Conservation (phyloP, 2,329 filamentous ascomycete genomes). For the Tolypocladium inflatum region DNA sequence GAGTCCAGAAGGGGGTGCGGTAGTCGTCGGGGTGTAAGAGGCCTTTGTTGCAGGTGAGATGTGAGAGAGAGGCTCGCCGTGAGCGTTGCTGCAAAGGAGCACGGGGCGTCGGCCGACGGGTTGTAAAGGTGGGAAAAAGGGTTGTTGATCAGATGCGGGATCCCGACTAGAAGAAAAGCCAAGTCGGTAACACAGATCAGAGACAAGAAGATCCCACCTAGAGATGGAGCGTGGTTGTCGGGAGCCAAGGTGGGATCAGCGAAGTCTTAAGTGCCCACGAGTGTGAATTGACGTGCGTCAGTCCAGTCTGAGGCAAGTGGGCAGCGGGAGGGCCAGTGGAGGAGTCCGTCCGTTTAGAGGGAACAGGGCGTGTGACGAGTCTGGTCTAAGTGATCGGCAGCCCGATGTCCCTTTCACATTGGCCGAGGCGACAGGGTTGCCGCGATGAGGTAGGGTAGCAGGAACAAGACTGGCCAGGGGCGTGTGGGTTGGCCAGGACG, state of each 20-base stretch:
- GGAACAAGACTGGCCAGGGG: constrained; percentile 21
- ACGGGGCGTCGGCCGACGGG: neutral
- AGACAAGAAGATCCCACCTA: constrained; percentile 26
- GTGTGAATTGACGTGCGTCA: constrained; percentile 29
- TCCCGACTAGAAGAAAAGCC: constrained; percentile 33
- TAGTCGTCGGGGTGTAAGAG: neutral
- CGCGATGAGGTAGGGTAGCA: constrained; percentile 29
- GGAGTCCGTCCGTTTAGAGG: constrained; percentile 19
- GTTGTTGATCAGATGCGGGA: constrained; percentile 45
- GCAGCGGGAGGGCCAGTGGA: constrained; percentile 27
- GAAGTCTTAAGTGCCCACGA: constrained; percentile 46
- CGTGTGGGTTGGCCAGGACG: constrained; percentile 5
- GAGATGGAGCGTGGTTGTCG: constrained; percentile 21
- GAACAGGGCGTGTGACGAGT: constrained; percentile 39
- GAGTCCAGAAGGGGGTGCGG: neutral
- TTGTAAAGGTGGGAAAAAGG: constrained; percentile 8
- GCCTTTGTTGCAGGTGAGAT: neutral
- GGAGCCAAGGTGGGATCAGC: constrained; percentile 43
- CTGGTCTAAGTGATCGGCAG: constrained; percentile 44
- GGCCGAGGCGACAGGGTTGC: constrained; percentile 36
- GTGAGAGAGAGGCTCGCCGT: neutral
- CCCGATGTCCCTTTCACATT: constrained; percentile 40
- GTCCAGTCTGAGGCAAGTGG: constrained; percentile 27
- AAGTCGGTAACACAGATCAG: constrained; percentile 34
- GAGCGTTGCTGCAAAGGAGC: neutral